Conservation (phyloP, 139 green algal genomes). For the Asterochloris erici region DNA sequence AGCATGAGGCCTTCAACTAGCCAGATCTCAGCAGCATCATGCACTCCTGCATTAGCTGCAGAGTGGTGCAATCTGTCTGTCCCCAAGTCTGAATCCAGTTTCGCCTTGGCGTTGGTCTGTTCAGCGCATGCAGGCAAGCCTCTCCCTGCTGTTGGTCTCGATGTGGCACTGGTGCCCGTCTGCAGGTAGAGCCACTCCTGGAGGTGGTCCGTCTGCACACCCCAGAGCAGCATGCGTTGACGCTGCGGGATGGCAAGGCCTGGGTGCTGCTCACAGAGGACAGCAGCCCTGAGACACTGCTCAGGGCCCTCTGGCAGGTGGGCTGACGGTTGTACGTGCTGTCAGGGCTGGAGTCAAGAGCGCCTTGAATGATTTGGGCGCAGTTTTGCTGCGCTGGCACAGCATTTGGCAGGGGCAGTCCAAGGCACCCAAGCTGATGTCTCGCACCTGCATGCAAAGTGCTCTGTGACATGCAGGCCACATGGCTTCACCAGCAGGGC, state of each 20-base stretch:
- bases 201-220: conserved; percentile 38
- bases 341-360: not conserved
- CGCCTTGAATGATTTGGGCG: not conserved
- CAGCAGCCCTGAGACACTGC: conserved; percentile 12
- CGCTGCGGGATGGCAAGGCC: conserved; percentile 34
- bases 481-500: not conserved
- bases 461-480: not conserved
- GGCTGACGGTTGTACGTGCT: not conserved
- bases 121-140: not conserved
- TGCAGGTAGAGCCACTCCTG: conserved; percentile 1
- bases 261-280: conserved; percentile 55
- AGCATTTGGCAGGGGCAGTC: not conserved
- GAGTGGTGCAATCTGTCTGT: not conserved
- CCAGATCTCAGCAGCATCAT: too few relatives aligned
- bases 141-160: not conserved
- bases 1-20: too few relatives aligned
- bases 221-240: conserved; percentile 56
- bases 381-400: not conserved
- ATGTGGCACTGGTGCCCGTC: not conserved
- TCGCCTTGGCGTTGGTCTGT: too few relatives aligned
- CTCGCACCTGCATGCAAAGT: not conserved
- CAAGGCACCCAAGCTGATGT: not conserved
- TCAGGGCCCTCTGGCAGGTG: conserved; percentile 33
- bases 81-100: not conserved
- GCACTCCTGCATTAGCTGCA: not conserved